Base-by-base conservation (phyloP, 305 asterid genomes). In the Euphrasia arctica region DNA sequence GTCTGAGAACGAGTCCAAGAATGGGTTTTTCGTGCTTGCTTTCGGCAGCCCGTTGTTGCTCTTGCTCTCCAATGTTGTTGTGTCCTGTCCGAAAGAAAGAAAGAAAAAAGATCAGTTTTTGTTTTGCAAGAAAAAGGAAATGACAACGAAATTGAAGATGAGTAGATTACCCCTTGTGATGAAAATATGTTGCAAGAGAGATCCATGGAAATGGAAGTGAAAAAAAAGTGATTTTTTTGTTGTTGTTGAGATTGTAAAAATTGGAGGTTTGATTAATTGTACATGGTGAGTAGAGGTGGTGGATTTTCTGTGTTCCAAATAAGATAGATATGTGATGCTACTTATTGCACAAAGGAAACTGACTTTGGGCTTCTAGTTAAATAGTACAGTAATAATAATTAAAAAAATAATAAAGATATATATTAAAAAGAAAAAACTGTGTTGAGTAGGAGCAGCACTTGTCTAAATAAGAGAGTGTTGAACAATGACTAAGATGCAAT, bases 1-100 rank as follows among this genome's bases (percentile, higher is more conserved):
- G 75, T 89, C 95, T 65, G 78, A 60, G 71, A 82, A 76, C n/a
- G 83, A 63, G 63, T 84, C 91, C 70, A 82, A 73, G 56, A 88
- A 85, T 32, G 85, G 96, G 77, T 83, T 86, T 75, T 77, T 79
- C 65, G 69, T 34, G 60, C 74, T 60, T 27, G 62, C 68, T 36
- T 63, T 78, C 73, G 36, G 62, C 57, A 75, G 32, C 54, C 74
- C 77, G 74, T 42, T 70, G 50, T 18, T 75, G 64, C 27, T 1
- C 27, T 14, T 75, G 64, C 73, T 67, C 76, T 85, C 90, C 15
- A 81, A 3, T 52, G 63, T 50, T 68, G 81, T 78, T 68, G 82
- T 76, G 71, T 80, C 92, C 97, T 90, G 58, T 4, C 59, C 22
- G 62, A 72, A 12, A 64, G 75, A 56, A 14, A 9, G n/a, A 1